phyloP scores from a whole-genome alignment of 2,329 filamentous ascomycete species.

The Penicillium sp. region DNA sequence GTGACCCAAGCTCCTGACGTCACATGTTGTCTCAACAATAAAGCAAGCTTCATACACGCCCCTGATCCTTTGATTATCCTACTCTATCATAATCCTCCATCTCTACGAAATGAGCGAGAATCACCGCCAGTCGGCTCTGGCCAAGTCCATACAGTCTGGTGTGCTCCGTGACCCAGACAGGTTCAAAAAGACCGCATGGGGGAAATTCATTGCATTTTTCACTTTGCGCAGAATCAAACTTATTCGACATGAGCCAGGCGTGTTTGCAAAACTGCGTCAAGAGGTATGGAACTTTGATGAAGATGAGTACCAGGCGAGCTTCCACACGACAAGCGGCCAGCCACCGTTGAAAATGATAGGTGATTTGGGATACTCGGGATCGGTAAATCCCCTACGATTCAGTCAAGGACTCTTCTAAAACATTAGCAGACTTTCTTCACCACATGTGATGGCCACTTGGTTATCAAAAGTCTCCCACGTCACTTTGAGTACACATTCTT shows the following conservation, averaged over 20 bases:
- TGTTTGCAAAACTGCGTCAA: conserved; percentile 50
- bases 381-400: conserved; percentile 37
- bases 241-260: conserved; percentile 42
- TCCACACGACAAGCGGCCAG: conserved; percentile 42
- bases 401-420: neutral
- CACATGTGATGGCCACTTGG: conserved; percentile 60
- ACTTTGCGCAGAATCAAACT: conserved; percentile 49
- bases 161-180: conserved; percentile 26
- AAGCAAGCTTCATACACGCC: conserved; percentile 5
- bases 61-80: neutral
- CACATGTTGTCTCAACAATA: neutral
- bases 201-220: conserved; percentile 51
- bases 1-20: conserved; percentile 8
- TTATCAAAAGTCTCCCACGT: conserved; percentile 67
- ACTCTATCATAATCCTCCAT: neutral
- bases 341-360: conserved; percentile 53
- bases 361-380: conserved; percentile 69
- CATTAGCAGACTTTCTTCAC: conserved; percentile 59
- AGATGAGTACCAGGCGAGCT: conserved; percentile 52
- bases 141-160: conserved; percentile 30
- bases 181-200: conserved; percentile 34
- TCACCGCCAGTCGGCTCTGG: conserved; percentile 23
- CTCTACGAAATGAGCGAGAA: conserved; percentile 18
- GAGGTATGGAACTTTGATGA: conserved; percentile 52
- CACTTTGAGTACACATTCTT: conserved; percentile 68